A percentile compares a stretch with the other conserved stretches of the same genome.
Evolutionary conservation across 768 basidiomycete genomes (phyloP).

Genomic region (Lactifluus pinguis): DNA sequence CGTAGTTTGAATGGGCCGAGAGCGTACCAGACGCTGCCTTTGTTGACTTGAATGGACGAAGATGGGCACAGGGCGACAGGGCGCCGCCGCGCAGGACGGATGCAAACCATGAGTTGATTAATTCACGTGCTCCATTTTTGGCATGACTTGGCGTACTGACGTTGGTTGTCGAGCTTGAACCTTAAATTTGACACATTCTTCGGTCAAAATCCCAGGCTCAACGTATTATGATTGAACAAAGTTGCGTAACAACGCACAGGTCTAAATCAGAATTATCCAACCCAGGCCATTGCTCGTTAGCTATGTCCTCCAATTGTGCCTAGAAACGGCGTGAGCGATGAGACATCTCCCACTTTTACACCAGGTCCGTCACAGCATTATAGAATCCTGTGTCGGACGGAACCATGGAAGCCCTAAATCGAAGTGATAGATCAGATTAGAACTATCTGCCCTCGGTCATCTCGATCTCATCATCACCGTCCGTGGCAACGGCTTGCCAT

Average conservation of each 20-base stretch:
- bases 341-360: background rate
- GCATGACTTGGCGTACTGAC: too few species aligned
- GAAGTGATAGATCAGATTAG: background rate
- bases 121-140: background rate
- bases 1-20: background rate
- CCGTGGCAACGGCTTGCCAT: slow-evolving; percentile 72
- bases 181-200: too few species aligned
- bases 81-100: background rate
- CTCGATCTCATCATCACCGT: slow-evolving; percentile 59
- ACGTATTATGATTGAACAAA: too few species aligned
- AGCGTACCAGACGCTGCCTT: slow-evolving; percentile 7
- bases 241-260: too few species aligned
- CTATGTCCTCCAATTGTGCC: background rate
- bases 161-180: too few species aligned
- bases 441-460: slow-evolving; percentile 37
- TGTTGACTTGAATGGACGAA: background rate
- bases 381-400: background rate
- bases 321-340: background rate
- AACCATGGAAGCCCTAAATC: background rate
- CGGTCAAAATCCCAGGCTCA: too few species aligned
- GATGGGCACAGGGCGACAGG: background rate
- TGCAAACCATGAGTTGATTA: background rate
- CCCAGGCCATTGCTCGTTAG: background rate
- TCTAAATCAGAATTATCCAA: too few species aligned
- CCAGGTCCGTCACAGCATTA: background rate